Conservation (phyloP, 2,329 filamentous ascomycete species). For the Cercospora janseana region DNA sequence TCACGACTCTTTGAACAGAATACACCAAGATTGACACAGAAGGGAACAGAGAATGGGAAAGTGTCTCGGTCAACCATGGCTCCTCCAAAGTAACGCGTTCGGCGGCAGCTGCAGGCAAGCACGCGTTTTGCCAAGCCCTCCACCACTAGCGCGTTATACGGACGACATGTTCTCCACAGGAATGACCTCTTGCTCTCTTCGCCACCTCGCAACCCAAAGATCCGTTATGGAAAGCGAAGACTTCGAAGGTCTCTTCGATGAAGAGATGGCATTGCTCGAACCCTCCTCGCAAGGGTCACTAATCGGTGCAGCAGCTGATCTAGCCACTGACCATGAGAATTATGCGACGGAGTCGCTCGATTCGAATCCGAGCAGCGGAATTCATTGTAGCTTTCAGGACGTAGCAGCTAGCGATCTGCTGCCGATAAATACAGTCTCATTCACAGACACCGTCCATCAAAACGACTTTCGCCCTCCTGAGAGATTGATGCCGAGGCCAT, state of each 20-base stretch:
- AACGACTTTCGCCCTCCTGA: conserved; percentile 10
- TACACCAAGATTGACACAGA: not conserved
- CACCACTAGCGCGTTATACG: conserved; percentile 9
- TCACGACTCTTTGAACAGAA: not conserved
- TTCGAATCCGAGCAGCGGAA: not conserved
- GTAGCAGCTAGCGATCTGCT: not conserved
- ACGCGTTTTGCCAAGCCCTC: conserved; percentile 12
- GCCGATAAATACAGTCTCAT: conserved; percentile 9
- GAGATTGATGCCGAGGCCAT: conserved; percentile 1
- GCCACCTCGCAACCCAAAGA: not conserved
- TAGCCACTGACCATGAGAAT: conserved; percentile 15
- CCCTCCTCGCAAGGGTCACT: conserved; percentile 30
- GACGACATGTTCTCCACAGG: not conserved
- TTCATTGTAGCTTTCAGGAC: not conserved
- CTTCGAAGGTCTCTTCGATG: conserved; percentile 32
- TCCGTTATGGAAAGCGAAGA: conserved; percentile 29
- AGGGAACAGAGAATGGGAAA: not conserved
- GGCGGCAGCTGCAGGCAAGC: conserved; percentile 3
- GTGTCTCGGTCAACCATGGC: conserved; percentile 5
- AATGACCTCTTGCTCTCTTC: not conserved
- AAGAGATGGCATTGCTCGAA: conserved; percentile 19
- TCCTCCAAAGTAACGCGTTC: conserved; percentile 10
- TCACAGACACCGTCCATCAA: conserved; percentile 5
- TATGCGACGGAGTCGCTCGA: not conserved
- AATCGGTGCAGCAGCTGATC: conserved; percentile 23